Evolutionary conservation across 495 filamentous ascomycete species (phyloP), one percentile per base, ranked within the genome.

Genomic region (Aspergillus mulundensis): DNA sequence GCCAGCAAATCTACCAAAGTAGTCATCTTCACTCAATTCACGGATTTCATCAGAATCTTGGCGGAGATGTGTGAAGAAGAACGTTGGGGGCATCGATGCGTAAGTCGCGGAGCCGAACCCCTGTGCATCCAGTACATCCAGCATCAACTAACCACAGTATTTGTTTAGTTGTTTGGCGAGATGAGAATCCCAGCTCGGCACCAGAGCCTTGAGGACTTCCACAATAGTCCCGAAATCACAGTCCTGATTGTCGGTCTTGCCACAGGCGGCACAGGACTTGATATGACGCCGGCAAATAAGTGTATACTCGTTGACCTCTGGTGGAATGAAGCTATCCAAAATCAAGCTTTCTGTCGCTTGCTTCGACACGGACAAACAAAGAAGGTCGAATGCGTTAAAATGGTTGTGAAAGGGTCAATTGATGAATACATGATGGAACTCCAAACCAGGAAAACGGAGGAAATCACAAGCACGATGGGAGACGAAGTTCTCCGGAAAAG

Each of bases 321-420:
- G 82, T 87, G 81, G 81, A 86, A 87, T 50, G 70, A 69, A 34
- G 64, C 68, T 25, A 44, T 71, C 0, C 70, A 78, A 50, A 56
- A 72, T 46, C 75, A 84, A 69, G 86, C 86, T 0, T 86, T 86
- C 59, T 82, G 77, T 28, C 80, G 86, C 0, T 71, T 88, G 7
- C 81, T 77, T 51, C 77, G 86, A 4, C 85, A 86, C 18, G 86
- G 86, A 0, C 86, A 90, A 49, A 49, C 56, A 1, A 72, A 79
- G 3, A 62, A 78, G 15, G 83, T 86, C 0, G 71, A 77, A 32
- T 76, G 83, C 52, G 75, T 76, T 2, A 77, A 80, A 3, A 66
- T 87, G 16, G 65, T 82, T 0, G 74, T 79, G 0, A 50, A 70
- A 1, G 68, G 77, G 7, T 73, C 79, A 0, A 76, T 86, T 19